These are phyloP conservation scores for Trichoderma sp. DNA, from an alignment of 2,329 filamentous ascomycete species.

Conservation along the genomic window DNA sequence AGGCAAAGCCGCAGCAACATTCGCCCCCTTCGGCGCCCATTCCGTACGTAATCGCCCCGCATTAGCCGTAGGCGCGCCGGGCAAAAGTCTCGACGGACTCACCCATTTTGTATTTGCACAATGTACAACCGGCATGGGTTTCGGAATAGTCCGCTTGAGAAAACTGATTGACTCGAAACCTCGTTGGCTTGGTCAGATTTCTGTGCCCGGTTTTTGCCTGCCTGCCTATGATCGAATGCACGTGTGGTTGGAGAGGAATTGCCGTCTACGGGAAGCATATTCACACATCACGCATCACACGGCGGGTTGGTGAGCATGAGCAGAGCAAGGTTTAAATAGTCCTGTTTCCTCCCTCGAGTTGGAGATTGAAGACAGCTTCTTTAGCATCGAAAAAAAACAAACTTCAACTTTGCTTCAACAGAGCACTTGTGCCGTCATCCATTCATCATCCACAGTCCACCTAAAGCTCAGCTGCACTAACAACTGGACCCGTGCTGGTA, in stretches of 20 bases:
- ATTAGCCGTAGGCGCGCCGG: conserved; percentile 14
- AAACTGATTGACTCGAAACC: not conserved
- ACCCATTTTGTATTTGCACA: not conserved
- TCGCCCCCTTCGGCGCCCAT: not conserved
- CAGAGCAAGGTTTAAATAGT: conserved; percentile 8
- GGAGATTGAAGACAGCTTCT: not conserved
- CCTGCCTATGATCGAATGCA: conserved; percentile 10
- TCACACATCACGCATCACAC: not conserved
- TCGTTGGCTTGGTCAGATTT: not conserved
- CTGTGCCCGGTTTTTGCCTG: conserved; percentile 9
- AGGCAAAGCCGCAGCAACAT: not conserved
- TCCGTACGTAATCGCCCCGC: conserved; percentile 21
- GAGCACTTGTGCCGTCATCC: conserved; percentile 12
- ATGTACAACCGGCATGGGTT: not conserved
- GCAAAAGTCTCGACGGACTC: not conserved
- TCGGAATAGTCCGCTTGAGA: conserved; percentile 15
- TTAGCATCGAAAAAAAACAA: not conserved
- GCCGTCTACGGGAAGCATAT: not conserved
- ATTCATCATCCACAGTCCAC: conserved; percentile 9
- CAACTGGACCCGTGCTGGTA: not conserved
- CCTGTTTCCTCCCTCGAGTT: not conserved
- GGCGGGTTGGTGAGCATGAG: not conserved
- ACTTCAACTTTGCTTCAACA: not conserved
- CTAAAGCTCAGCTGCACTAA: not conserved
- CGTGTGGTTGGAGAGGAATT: not conserved